Conservation (phyloP, 73 alveolate species). For the Paramecium caudatum region DNA sequence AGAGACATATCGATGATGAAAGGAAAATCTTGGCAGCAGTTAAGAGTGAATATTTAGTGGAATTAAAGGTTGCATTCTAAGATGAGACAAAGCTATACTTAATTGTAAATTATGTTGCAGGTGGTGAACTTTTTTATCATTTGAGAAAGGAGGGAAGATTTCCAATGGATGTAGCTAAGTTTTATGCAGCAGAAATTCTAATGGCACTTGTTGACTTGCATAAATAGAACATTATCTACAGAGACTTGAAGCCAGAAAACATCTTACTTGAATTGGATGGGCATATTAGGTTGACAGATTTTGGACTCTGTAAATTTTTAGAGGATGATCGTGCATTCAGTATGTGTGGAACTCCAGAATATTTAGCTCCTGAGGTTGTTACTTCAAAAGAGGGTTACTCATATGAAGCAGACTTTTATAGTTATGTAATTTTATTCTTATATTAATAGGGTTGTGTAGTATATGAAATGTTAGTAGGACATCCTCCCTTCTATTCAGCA, state of each 20-base stretch:
- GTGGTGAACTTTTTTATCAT: slow-evolving; percentile 91
- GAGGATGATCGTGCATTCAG: slow-evolving; percentile 39
- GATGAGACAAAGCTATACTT: slow-evolving; percentile 87
- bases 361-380: slow-evolving; percentile 73
- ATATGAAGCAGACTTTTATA: slow-evolving; percentile 30
- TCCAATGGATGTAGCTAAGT: slow-evolving; percentile 7
- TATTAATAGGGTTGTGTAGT: slow-evolving; percentile 76
- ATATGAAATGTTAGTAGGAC: slow-evolving; percentile 87
- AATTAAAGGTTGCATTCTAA: slow-evolving; percentile 92
- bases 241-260: slow-evolving; percentile 94
- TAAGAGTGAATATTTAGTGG: slow-evolving; percentile 89
- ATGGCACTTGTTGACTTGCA: slow-evolving; percentile 84
- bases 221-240: slow-evolving; percentile 79
- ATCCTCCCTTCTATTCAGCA: slow-evolving; percentile 85
- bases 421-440: slow-evolving; percentile 26
- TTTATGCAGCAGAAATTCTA: slow-evolving; percentile 74
- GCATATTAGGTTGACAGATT: slow-evolving; percentile 87
- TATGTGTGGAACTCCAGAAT: slow-evolving; percentile 78
- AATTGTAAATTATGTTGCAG: slow-evolving; percentile 93
- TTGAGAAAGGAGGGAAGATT: slow-evolving; percentile 44
- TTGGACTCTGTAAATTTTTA: slow-evolving; percentile 85
- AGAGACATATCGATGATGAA: slow-evolving; percentile 79
- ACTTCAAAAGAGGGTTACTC: slow-evolving; percentile 28
- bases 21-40: slow-evolving; percentile 83
- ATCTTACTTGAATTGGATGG: slow-evolving; percentile 84